Evolutionary conservation across 768 basidiomycete species (phyloP), one percentile per base, ranked within the genome.

Genomic region (Mycena olivaceomarginata): DNA sequence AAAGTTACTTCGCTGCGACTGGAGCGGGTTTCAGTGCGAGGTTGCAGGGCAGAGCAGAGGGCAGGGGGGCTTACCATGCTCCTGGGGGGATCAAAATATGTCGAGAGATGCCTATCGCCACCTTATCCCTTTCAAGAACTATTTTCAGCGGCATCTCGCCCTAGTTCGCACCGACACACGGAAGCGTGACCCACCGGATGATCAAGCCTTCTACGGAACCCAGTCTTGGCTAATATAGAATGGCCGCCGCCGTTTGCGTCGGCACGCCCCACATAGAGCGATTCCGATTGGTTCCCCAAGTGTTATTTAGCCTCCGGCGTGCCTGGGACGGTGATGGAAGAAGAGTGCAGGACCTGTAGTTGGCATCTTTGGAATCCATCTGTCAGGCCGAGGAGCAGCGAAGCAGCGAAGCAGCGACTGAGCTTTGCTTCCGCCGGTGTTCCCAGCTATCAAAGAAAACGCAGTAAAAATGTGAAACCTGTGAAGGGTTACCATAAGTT

Each of bases 351-450:
- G 18, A 22, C 4, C 59, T 9, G 40, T 63, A n/a, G 40, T 63
- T 63, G 20, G 60, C 20, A 63, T 63, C 60, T 63, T 63, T 63
- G 37, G 60, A 63, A 63, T 63, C 60, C 18, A 60, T 39, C 59
- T 60, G 31, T 60, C 59, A 22, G 12, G n/a, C 9, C 8, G 53
- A n/a, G 10, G 39, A 39, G 3, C 59, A 13, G 11, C 10, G 16
- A 37, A n/a, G n/a, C n/a, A n/a, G n/a, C n/a, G n/a, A n/a, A 60
- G 59, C 59, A 18, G 59, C 13, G 57, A 10, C 18, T 51, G 31
- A 31, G 4, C 31, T 18, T 15, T 7, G 12, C 13, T 18, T 18
- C 15, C 2, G 16, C 11, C 16, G 1, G 13, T 51, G 48, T 18
- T 51, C 48, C 48, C 16, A 18, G 48, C 48, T 31, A 31, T 31